Conservation (phyloP, 345 rosid species). For the Combretum micranthum region DNA sequence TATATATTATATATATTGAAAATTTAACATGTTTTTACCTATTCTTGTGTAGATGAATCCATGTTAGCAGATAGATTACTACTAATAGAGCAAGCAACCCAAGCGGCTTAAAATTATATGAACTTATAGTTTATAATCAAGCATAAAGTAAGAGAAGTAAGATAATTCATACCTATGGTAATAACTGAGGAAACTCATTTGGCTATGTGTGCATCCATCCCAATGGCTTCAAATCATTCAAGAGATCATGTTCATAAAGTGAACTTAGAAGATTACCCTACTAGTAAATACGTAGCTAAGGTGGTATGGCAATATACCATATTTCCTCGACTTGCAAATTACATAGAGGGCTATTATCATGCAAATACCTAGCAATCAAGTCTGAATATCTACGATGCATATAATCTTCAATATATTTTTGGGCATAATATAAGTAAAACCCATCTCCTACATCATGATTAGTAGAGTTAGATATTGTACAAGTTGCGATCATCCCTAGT, state of each 20-base stretch:
- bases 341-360: conserved; percentile 96
- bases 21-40: too few relatives aligned
- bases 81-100: too few relatives aligned
- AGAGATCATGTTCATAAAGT: conserved; percentile 91
- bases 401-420: conserved; percentile 95
- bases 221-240: conserved; percentile 88
- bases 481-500: too few relatives aligned
- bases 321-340: conserved; percentile 96
- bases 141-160: background rate
- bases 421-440: conserved; percentile 95
- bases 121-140: background rate
- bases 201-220: conserved; percentile 99
- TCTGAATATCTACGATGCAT: conserved; percentile 87
- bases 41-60: too few relatives aligned
- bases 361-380: conserved; percentile 85
- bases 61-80: too few relatives aligned
- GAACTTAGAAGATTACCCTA: conserved; percentile 72
- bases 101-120: background rate
- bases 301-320: conserved; percentile 84
- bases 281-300: conserved; percentile 90
- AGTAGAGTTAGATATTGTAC: too few relatives aligned
- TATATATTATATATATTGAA: too few relatives aligned
- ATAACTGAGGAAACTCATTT: conserved; percentile 93
- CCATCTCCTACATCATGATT: conserved; percentile 58
- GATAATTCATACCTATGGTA: conserved; percentile 59